These are phyloP conservation scores for Plasmodium adleri DNA, from an alignment of 169 alveolate genomes.

Conservation along the genomic window DNA sequence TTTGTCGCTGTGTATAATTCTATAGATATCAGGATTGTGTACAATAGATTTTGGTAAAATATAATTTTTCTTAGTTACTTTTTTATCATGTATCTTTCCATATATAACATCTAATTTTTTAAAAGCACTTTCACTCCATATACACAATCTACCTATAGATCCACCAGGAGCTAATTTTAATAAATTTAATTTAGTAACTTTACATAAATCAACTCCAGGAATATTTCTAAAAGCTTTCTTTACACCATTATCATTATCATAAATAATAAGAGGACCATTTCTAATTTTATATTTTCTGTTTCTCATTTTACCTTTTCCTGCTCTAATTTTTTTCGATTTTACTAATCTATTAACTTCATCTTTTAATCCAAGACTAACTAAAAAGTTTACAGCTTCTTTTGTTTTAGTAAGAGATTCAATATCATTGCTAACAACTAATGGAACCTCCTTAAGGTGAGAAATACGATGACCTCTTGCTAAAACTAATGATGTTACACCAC, in stretches of 20 bases:
- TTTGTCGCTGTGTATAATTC: constrained; percentile 96
- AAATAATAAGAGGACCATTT: constrained; percentile 98
- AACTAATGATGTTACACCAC: constrained; percentile 97
- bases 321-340: constrained; percentile 89
- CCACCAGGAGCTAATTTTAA: constrained; percentile 99
- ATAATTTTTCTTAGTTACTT: constrained; percentile 85
- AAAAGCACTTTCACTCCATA: constrained; percentile 98
- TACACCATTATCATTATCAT: constrained; percentile 94
- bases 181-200: constrained; percentile 96
- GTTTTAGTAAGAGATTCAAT: constrained; percentile 91
- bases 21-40: constrained; percentile 90
- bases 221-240: constrained; percentile 97
- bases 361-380: constrained; percentile 91
- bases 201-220: constrained; percentile 97
- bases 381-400: constrained; percentile 91
- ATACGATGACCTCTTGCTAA: constrained; percentile 99
- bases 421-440: constrained; percentile 95
- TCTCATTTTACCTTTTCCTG: constrained; percentile 97
- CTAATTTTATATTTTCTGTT: constrained; percentile 95
- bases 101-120: constrained; percentile 87
- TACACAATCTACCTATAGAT: constrained; percentile 96
- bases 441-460: constrained; percentile 95
- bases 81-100: constrained; percentile 21
- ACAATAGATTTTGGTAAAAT: constrained; percentile 90
- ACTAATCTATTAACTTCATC: constrained; percentile 91